Percentiles rank a stretch among this genome's conserved stretches.
Evolutionary conservation across 345 rosid genomes (phyloP).

Genomic region (Adansonia digitata): DNA sequence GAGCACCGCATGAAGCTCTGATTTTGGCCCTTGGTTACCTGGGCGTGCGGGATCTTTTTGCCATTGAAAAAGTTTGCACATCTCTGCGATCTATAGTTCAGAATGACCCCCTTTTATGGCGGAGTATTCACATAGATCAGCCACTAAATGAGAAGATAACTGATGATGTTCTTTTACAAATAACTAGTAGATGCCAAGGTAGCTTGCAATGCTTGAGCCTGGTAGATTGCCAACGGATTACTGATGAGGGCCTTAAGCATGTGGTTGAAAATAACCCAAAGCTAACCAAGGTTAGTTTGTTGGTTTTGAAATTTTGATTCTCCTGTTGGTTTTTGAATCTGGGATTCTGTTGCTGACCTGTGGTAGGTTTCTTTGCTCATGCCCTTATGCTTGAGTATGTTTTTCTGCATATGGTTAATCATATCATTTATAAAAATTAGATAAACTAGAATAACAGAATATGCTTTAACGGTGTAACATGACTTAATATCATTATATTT

Average conservation of each 20-base stretch:
- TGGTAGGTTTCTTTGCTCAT: neutral
- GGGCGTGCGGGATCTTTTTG: constrained; percentile 69
- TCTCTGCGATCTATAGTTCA: constrained; percentile 45
- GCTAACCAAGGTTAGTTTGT: constrained; percentile 57
- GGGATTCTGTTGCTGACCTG: neutral
- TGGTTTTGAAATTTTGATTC: neutral
- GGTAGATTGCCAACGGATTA: constrained; percentile 69
- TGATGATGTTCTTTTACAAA: constrained; percentile 64
- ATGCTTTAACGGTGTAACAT: neutral
- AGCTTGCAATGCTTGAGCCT: constrained; percentile 72
- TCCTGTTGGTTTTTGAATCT: neutral
- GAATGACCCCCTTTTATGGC: constrained; percentile 73
- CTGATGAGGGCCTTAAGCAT: constrained; percentile 58
- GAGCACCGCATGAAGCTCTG: constrained; percentile 53
- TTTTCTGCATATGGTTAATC: neutral
- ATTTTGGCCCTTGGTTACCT: constrained; percentile 54
- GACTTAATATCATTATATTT: neutral
- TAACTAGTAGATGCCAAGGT: constrained; percentile 74
- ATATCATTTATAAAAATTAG: neutral
- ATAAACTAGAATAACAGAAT: neutral
- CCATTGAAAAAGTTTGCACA: constrained; percentile 61
- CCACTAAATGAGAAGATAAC: constrained; percentile 88
- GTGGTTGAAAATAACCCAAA: constrained; percentile 25
- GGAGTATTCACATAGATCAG: constrained; percentile 60
- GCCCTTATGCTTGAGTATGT: neutral